Conservation (phyloP, 2,329 filamentous ascomycete genomes). For the Colletotrichum simmondsii region DNA sequence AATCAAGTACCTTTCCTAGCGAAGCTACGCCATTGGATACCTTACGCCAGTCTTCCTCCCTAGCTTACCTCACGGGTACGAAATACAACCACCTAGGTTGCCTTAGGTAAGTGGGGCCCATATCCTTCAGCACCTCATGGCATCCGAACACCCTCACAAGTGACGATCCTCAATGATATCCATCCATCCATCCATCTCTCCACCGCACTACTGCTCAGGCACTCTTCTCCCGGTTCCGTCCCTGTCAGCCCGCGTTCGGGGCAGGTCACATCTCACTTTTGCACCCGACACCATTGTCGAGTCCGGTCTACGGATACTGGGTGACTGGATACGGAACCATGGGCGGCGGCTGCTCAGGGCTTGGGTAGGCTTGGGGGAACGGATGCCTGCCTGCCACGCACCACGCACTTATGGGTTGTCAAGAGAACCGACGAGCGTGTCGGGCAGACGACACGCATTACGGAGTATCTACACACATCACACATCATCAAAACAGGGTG, state of each 20-base stretch:
- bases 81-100: not conserved
- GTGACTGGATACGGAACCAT: not conserved
- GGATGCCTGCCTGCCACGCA: not conserved
- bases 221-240: not conserved
- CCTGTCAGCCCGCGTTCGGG: not conserved
- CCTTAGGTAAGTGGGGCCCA: conserved; percentile 9
- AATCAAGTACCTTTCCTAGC: too few species aligned
- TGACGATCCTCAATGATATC: not conserved
- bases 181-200: not conserved
- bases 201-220: not conserved
- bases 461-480: too few species aligned
- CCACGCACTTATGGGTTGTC: not conserved
- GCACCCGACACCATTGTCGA: not conserved
- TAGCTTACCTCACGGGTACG: too few species aligned
- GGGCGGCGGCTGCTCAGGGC: too few species aligned
- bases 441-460: not conserved
- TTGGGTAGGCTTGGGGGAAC: not conserved
- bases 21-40: not conserved
- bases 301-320: not conserved
- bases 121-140: conserved; percentile 32
- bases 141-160: not conserved
- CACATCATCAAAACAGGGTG: not conserved
- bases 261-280: conserved; percentile 9
- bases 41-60: not conserved
- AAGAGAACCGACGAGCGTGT: not conserved